These are phyloP conservation scores for Pseudonitzschia multiseries DNA, from an alignment of 108 stramenopile genomes.

Conservation along the genomic window DNA sequence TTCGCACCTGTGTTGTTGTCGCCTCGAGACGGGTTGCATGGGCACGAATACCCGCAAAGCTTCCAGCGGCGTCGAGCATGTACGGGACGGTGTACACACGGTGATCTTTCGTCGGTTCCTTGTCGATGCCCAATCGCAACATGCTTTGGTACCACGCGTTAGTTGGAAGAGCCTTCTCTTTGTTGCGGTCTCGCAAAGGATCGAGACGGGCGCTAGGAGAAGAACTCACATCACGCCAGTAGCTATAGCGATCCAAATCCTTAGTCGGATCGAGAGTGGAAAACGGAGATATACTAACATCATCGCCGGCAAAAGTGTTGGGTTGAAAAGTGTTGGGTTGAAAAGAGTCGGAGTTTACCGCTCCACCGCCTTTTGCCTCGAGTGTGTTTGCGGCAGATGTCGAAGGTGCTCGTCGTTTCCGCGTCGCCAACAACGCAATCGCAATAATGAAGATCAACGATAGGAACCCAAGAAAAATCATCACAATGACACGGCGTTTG, in stretches of 20 bases:
- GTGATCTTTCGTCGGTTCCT: conserved; percentile 45
- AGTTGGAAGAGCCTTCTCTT: conserved; percentile 46
- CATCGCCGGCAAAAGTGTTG: not conserved
- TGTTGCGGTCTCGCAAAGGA: not conserved
- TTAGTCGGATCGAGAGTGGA: conserved; percentile 25
- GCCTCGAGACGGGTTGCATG: conserved; percentile 47
- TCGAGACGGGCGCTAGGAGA: conserved; percentile 23
- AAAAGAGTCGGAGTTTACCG: not conserved
- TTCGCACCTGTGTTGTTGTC: conserved; percentile 44
- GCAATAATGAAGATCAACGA: not conserved
- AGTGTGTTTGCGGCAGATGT: not conserved
- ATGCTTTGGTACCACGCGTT: conserved; percentile 80
- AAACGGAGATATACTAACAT: conserved; percentile 5
- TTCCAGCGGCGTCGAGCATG: conserved; percentile 58
- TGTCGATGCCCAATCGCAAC: conserved; percentile 40
- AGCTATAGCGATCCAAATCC: conserved; percentile 23
- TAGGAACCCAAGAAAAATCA: not conserved
- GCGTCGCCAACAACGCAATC: not conserved
- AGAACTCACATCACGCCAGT: conserved; percentile 9
- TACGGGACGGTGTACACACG: conserved; percentile 73
- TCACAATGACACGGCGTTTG: not conserved
- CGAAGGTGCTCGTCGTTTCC: not conserved
- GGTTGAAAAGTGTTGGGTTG: not conserved
- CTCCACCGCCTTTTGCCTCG: conserved; percentile 13
- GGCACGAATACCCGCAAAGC: conserved; percentile 62